Base-by-base conservation (phyloP, 129 eudicot species). In the Scalesia atractyloides region DNA sequence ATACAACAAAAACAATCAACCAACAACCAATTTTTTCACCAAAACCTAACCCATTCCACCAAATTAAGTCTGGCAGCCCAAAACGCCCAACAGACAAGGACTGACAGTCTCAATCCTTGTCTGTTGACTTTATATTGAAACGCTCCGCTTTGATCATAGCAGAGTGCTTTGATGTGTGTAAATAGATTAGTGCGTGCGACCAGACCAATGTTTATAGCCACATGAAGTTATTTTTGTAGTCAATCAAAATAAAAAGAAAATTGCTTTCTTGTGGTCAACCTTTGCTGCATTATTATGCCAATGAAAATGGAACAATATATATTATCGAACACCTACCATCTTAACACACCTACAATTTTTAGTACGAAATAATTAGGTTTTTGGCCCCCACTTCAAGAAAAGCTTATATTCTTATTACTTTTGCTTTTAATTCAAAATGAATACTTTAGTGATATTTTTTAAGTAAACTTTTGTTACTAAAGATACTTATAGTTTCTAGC, bases 301-400 rank as follows among this genome's bases (percentile, higher is more conserved):
- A 30, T 34, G 3, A 24, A 66, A 44, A 17, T 24, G 50, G 41
- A 75, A 53, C 34, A 39, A 54, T 7, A 41, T 43, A n/a, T 66
- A 16, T 16, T 22, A 66, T 56, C 39, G 17, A 75, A 24, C 72
- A 75, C 80, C 80, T 43, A 56, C 73, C 68, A 41, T 76, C 66
- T 65, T 52, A 54, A 50, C 73, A 20, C 24, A 75, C 30, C 64
- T 37, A 65, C 66, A n/a, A 66, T 2, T 75, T 41, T 26, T 54
- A 43, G 51, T 76, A 66, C 80, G 4, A 43, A 44, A 66, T 11
- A 56, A 57, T 58, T 39, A 44, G 26, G 30, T 67, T 48, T 15
- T 8, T 67, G 61, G 61, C 60, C 72, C 73, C 61, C 66, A 67
- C 80, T 24, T 22, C 5, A 33, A 2, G 12, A 17, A 33, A 48